Evolutionary conservation across 1,284 basidiomycete species (phyloP).

Genomic region (Binderoboletus segoi): DNA sequence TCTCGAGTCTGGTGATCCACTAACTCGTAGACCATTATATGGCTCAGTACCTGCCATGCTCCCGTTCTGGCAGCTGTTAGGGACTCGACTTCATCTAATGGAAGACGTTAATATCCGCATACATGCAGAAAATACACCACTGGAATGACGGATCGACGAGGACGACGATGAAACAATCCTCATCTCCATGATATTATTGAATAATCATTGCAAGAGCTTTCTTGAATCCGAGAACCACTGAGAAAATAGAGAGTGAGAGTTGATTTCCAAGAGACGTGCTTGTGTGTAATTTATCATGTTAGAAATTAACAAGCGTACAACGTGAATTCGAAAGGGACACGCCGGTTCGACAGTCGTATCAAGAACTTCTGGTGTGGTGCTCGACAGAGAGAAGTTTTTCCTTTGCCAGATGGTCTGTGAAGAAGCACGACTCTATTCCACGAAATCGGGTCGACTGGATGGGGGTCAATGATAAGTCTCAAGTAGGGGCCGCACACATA

Average conservation of each 20-base stretch:
- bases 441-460: constrained; percentile 82
- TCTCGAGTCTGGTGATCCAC: constrained; percentile 24
- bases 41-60: constrained; percentile 94
- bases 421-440: constrained; percentile 96
- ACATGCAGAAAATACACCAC: neutral
- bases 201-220: constrained; percentile 95
- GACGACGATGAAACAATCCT: constrained; percentile 89
- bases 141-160: constrained; percentile 74
- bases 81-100: constrained; percentile 92
- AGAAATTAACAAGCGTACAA: constrained; percentile 2
- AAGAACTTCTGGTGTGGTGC: constrained; percentile 96
- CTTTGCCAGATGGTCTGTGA: constrained; percentile 97
- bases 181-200: constrained; percentile 90
- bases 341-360: constrained; percentile 86
- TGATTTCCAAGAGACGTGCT: constrained; percentile 93
- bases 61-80: constrained; percentile 92
- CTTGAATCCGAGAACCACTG: constrained; percentile 99
- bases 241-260: constrained; percentile 94
- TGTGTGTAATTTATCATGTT: constrained; percentile 68
- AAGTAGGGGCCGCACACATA: constrained; percentile 40
- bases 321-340: constrained; percentile 17
- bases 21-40: constrained; percentile 88
- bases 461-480: constrained; percentile 7
- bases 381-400: constrained; percentile 94
- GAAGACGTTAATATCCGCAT: constrained; percentile 4